Percentiles rank a stretch among this genome's conserved stretches.
phyloP scores from a whole-genome alignment of 441 rosid species.

The Gossypium lobatum region DNA sequence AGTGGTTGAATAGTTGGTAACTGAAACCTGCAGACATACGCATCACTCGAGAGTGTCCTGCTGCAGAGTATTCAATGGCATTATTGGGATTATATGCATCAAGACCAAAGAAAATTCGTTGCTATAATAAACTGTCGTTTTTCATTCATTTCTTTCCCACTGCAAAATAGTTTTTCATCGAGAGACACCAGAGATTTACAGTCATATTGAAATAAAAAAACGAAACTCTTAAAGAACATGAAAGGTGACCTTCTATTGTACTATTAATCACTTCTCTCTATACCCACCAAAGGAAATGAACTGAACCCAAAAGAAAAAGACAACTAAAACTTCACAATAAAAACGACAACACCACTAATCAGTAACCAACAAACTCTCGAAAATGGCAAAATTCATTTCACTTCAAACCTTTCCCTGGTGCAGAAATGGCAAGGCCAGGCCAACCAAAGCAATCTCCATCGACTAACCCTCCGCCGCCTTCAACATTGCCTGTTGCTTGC shows the following conservation, averaged over 20 bases:
- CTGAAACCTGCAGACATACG: constrained; percentile 11
- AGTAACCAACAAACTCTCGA: background rate
- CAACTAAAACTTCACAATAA: constrained; percentile 6
- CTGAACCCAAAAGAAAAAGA: background rate
- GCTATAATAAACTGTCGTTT: background rate
- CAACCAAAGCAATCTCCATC: constrained; percentile 36
- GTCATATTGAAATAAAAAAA: background rate
- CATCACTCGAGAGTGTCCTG: background rate
- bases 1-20: constrained; percentile 1
- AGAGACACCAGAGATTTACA: constrained; percentile 10
- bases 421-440: constrained; percentile 45
- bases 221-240: background rate
- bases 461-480: constrained; percentile 19
- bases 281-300: background rate
- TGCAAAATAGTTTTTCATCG: background rate
- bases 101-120: background rate
- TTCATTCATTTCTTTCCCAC: background rate
- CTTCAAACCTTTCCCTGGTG: constrained; percentile 34
- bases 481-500: constrained; percentile 33
- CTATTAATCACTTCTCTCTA: background rate
- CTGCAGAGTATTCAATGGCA: background rate
- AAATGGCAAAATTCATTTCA: constrained; percentile 6
- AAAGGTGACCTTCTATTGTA: background rate
- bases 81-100: background rate
- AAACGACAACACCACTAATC: background rate